phyloP scores from a whole-genome alignment of 345 rosid genomes.

The Eucalyptus curtisii region DNA sequence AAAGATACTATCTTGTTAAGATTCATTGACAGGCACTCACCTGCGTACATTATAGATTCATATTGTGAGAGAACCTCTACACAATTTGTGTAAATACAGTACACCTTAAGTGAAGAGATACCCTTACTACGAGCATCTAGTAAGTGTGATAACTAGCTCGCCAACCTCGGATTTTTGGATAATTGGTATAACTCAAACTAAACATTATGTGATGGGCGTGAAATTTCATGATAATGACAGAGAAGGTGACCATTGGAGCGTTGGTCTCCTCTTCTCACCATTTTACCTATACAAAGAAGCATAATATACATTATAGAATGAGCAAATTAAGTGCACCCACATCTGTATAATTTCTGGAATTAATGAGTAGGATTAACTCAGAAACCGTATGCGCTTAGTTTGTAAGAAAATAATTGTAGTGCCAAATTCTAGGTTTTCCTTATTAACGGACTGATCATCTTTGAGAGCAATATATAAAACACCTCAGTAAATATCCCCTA shows the following conservation, averaged over 20 bases:
- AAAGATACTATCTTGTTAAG: background rate
- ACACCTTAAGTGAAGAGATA: background rate
- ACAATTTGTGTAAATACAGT: fast-evolving
- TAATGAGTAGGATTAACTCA: too few relatives aligned
- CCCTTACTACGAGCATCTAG: background rate
- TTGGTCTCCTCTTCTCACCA: background rate
- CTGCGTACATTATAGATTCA: background rate
- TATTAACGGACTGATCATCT: background rate
- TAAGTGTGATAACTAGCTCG: background rate
- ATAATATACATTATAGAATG: background rate
- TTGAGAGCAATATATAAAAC: background rate
- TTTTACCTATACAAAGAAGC: background rate
- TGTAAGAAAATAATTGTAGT: background rate
- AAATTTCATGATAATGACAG: background rate
- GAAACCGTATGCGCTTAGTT: too few relatives aligned
- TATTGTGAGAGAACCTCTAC: background rate
- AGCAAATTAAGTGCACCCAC: background rate
- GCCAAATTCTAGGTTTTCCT: background rate
- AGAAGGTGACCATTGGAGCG: background rate
- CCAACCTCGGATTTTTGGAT: background rate
- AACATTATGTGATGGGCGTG: fast-evolving
- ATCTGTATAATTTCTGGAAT: too few relatives aligned
- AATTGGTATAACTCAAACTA: background rate
- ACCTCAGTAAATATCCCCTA: background rate
- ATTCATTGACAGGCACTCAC: background rate